A percentile compares a stretch with the other conserved stretches of the same genome.
Evolutionary conservation across 352 stramenopile species (phyloP).

Genomic region (Pilasporangium apinafurcum): DNA sequence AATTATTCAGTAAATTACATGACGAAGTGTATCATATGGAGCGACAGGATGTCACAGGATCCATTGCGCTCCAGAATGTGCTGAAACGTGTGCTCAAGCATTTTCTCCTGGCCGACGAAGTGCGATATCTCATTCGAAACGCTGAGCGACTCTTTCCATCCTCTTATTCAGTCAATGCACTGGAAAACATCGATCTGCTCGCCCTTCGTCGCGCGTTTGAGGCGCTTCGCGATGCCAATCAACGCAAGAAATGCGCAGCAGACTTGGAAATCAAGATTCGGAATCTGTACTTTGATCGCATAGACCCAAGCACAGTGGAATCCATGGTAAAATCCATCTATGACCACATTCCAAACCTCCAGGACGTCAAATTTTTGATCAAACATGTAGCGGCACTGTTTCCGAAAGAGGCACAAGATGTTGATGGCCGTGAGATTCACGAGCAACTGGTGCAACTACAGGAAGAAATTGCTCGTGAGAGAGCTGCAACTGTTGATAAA

Average conservation of each 20-base stretch:
- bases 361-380: constrained; percentile 82
- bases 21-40: constrained; percentile 56
- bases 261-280: constrained; percentile 88
- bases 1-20: constrained; percentile 49
- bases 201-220: constrained; percentile 31
- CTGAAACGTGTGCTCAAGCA: constrained; percentile 51
- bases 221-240: constrained; percentile 28
- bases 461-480: constrained; percentile 54
- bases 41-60: constrained; percentile 16
- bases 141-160: constrained; percentile 72
- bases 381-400: constrained; percentile 66
- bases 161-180: constrained; percentile 22
- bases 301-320: constrained; percentile 77
- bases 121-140: constrained; percentile 81
- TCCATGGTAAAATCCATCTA: constrained; percentile 81
- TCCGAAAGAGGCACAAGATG: constrained; percentile 45
- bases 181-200: constrained; percentile 20
- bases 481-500: constrained; percentile 57
- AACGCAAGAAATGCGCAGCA: constrained; percentile 72
- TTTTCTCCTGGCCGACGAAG: constrained; percentile 52
- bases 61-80: constrained; percentile 18
- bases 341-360: constrained; percentile 50
- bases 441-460: constrained; percentile 53
- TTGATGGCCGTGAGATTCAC: constrained; percentile 59
- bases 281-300: constrained; percentile 86